Evolutionary conservation across 2,329 filamentous ascomycete genomes (phyloP).

Genomic region (Pleurostoma richardsiae): DNA sequence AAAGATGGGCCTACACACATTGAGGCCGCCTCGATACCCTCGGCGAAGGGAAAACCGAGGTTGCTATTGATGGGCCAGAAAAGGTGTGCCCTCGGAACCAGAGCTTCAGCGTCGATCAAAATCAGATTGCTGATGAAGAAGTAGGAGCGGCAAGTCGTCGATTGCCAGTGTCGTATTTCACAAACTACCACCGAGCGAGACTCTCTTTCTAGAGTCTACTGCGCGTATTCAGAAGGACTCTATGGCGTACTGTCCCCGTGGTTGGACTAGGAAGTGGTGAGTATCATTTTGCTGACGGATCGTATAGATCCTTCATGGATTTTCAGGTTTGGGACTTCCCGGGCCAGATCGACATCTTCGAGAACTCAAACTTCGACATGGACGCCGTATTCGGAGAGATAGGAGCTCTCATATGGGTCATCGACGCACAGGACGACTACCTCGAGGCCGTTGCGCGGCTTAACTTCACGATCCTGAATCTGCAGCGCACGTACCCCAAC

Average conservation of each 20-base stretch:
- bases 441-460: slow-evolving; percentile 83
- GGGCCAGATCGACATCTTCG: slow-evolving; percentile 83
- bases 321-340: slow-evolving; percentile 99
- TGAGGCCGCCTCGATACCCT: slow-evolving; percentile 37
- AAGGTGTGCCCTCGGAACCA: slow-evolving; percentile 53
- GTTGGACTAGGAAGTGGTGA: background rate
- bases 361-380: slow-evolving; percentile 83
- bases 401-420: slow-evolving; percentile 95
- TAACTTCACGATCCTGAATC: slow-evolving; percentile 81
- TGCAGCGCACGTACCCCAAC: slow-evolving; percentile 83
- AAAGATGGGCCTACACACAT: slow-evolving; percentile 38
- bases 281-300: slow-evolving; percentile 11
- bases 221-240: slow-evolving; percentile 91
- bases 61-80: slow-evolving; percentile 92
- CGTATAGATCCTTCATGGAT: slow-evolving; percentile 87
- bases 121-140: slow-evolving; percentile 7
- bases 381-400: slow-evolving; percentile 93
- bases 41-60: slow-evolving; percentile 69
- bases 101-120: background rate
- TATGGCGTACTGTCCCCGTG: slow-evolving; percentile 70
- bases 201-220: slow-evolving; percentile 91
- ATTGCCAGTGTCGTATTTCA: slow-evolving; percentile 99
- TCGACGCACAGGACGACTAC: slow-evolving; percentile 97
- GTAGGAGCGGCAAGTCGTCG: slow-evolving; percentile 93
- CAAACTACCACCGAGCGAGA: slow-evolving; percentile 94